Evolutionary conservation across 805 yeast species (phyloP).

Genomic region (Blastobotrys muscicola): DNA sequence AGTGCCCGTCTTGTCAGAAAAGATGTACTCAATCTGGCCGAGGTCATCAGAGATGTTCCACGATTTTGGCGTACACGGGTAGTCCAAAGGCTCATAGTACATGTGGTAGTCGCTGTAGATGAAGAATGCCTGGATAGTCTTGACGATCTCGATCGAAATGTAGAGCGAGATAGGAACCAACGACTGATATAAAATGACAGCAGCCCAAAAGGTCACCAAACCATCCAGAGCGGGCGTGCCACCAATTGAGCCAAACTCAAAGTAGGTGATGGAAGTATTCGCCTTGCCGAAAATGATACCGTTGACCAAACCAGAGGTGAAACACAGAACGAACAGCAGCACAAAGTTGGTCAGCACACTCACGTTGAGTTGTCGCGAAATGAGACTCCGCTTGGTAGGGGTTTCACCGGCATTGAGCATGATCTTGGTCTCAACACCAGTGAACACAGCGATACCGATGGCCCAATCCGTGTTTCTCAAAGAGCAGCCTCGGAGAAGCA

Average conservation of each 20-base stretch:
- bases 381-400: conserved; percentile 62
- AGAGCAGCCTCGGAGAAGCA: conserved; percentile 64
- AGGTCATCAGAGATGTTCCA: conserved; percentile 82
- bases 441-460: conserved; percentile 60
- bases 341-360: conserved; percentile 59
- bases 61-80: conserved; percentile 73
- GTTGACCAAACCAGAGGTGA: conserved; percentile 59
- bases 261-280: conserved; percentile 41
- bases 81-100: conserved; percentile 62
- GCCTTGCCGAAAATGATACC: conserved; percentile 48
- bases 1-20: conserved; percentile 80
- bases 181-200: conserved; percentile 64
- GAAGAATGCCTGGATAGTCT: conserved; percentile 70
- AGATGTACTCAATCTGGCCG: conserved; percentile 76
- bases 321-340: conserved; percentile 55
- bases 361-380: conserved; percentile 58
- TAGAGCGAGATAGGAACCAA: conserved; percentile 75
- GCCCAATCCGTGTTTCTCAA: conserved; percentile 73
- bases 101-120: conserved; percentile 60
- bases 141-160: conserved; percentile 71
- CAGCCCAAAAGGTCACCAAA: conserved; percentile 61
- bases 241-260: conserved; percentile 57
- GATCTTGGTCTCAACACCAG: conserved; percentile 70
- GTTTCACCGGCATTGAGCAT: conserved; percentile 75
- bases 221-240: conserved; percentile 57